Evolutionary conservation across 2,329 filamentous ascomycete species (phyloP).

Genomic region (Incumbomyces delicatus): DNA sequence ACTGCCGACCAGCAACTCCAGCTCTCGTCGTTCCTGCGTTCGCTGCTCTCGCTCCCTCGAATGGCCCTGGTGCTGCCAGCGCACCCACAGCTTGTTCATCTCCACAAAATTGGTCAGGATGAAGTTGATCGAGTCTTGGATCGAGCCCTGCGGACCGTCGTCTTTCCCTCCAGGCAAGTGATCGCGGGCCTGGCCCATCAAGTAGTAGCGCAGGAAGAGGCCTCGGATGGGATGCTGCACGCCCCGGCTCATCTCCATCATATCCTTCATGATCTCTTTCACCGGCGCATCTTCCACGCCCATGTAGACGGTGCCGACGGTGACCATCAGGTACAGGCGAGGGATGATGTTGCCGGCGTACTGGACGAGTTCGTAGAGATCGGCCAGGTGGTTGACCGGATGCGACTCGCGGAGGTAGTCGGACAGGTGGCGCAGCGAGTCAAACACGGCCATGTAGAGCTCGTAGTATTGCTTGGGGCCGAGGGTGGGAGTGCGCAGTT

Average conservation of each 20-base stretch:
- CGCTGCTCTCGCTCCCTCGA: slow-evolving; percentile 88
- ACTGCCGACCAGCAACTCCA: slow-evolving; percentile 90
- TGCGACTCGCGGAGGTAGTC: slow-evolving; percentile 96
- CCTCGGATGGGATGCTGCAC: slow-evolving; percentile 95
- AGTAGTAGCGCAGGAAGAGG: slow-evolving; percentile 89
- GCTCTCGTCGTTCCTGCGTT: slow-evolving; percentile 86
- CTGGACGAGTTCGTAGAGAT: slow-evolving; percentile 94
- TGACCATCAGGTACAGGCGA: slow-evolving; percentile 96
- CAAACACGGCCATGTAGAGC: slow-evolving; percentile 98
- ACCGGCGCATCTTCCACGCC: slow-evolving; percentile 94
- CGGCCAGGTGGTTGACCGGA: slow-evolving; percentile 93
- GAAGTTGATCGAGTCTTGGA: slow-evolving; percentile 97
- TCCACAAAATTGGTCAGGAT: slow-evolving; percentile 98
- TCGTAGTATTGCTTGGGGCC: slow-evolving; percentile 99
- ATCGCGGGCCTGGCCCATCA: slow-evolving; percentile 89
- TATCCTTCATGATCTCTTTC: slow-evolving; percentile 99
- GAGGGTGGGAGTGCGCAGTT: slow-evolving; percentile 89
- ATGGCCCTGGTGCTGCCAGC: slow-evolving; percentile 92
- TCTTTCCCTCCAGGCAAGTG: slow-evolving; percentile 69
- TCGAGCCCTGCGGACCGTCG: slow-evolving; percentile 87
- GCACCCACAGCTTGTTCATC: slow-evolving; percentile 99
- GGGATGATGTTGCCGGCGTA: slow-evolving; percentile 98
- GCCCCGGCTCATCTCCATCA: slow-evolving; percentile 99
- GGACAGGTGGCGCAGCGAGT: slow-evolving; percentile 90
- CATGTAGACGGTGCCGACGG: slow-evolving; percentile 98